Evolutionary conservation across 768 basidiomycete species (phyloP), one percentile per base, ranked within the genome.

Genomic region (Melanogaster broomeanus): DNA sequence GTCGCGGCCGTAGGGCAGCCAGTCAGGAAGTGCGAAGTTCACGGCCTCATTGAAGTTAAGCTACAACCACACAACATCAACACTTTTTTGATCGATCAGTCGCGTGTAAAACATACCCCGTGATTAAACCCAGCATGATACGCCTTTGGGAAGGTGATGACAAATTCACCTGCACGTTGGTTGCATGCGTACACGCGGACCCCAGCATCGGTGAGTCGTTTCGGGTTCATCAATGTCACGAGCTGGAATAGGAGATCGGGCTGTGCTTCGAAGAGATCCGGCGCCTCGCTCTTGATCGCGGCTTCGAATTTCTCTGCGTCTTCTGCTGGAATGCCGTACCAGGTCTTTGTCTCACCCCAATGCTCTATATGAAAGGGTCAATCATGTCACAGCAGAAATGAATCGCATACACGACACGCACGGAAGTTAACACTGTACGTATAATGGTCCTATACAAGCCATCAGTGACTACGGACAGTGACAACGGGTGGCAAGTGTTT

Each of bases 51-150:
- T 98, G 76, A 98, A 95, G 73, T 99, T 99, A 62, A 98, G 74
- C 94, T 97, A 62, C 16, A 33, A 59, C 57, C 52, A 63, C 53
- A 62, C 57, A 55, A 65, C 59, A 56, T 68, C 60, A 62, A 51
- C 45, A 41, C 39, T 51, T 19, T 48, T 44, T 45, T 52, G 44
- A 65, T 63, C 55, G 51, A 63, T 59, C 56, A 52, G 48, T 53
- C 51, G 56, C 65, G 47, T 49, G 62, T 60, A 63, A 38, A 50
- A 81, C 90, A 66, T 74, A 95, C 94, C 46, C 95, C 96, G 69
- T 98, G 97, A 67, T 98, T 98, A 77, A 98, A 98, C 3, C 95
- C 95, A 45, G 93, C 92, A 67, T 98, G 94, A 72, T 97, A 99
- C 10, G 94, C 94, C 72, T 96, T 94, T 0, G 97, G 97, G 70